Evolutionary conservation across 495 filamentous ascomycete genomes (phyloP), one percentile per base, ranked within the genome.

Genomic region (Aspergillus saccharolyticus): DNA sequence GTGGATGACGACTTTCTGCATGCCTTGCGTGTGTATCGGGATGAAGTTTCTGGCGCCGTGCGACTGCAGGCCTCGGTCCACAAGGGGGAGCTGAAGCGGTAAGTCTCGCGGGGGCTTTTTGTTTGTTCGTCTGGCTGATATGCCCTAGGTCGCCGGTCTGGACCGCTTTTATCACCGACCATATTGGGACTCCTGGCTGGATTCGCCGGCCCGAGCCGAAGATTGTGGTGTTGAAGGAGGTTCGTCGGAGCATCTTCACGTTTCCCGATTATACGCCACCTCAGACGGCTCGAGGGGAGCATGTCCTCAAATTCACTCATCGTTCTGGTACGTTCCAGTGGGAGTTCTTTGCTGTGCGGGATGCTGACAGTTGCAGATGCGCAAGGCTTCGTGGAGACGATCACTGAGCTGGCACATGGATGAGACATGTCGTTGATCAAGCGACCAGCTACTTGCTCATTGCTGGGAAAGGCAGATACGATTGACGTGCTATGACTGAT

Each of bases 141-240:
- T 39, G 33, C 7, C 14, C 39, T 56, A 80, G 76, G 19, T 69
- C 73, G 1, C 88, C 88, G 0, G 81, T 90, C 19, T 91, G 88
- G 88, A 90, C 85, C 4, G 87, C 88, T 0, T 91, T 90, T 61
- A 83, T 90, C 28, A 89, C 86, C 0, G 74, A 82, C 16, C 75
- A 82, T 49, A 77, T 83, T 16, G 72, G 71, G 20, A 81, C 80
- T 3, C 73, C 74, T 1, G 74, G 71, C 2, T 90, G 86, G 86
- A 67, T 89, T 19, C 75, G 73, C 6, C 73, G 70, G 3, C 66
- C 72, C 8, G 78, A 79, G 9, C 62, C 69, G 14, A 79, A 76
- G 33, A 78, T 80, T 8, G 71, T 90, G 30, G 74, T 84, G 63
- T 66, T 91, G 8, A 80, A 80, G 16, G 81, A 86, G 49, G 67